A percentile compares a stretch with the other conserved stretches of the same genome.
Conservation (phyloP, 768 basidiomycete species). For the Kwoniella europaea region DNA sequence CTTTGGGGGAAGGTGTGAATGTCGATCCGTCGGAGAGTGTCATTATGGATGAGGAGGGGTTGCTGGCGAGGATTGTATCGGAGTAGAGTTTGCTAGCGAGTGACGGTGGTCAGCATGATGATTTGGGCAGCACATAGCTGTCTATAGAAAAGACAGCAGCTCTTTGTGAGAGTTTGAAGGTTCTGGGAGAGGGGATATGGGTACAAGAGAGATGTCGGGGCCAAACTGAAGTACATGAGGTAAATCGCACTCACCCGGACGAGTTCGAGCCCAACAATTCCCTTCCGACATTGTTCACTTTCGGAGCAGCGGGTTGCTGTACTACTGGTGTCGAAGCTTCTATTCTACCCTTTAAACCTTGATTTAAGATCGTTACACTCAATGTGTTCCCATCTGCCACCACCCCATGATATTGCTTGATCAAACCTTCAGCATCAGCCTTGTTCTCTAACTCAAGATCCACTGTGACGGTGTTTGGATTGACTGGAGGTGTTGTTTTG, state of each 20-base stretch:
- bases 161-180: not conserved
- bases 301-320: not conserved
- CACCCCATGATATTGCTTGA: constrained; percentile 76
- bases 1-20: not conserved
- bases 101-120: no score
- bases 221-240: not conserved
- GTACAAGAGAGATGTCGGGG: not conserved
- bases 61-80: constrained; percentile 66
- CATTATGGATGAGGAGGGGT: constrained; percentile 40
- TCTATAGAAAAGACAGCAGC: no score
- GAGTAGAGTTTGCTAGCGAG: constrained; percentile 78
- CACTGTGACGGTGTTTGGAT: constrained; percentile 62
- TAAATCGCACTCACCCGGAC: constrained; percentile 26
- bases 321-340: not conserved
- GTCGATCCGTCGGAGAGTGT: constrained; percentile 35
- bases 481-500: constrained; percentile 59
- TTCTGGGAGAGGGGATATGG: not conserved
- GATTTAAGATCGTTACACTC: constrained; percentile 66
- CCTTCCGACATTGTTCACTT: constrained; percentile 13
- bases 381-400: constrained; percentile 80
- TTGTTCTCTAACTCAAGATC: constrained; percentile 74
- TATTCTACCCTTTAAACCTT: constrained; percentile 32
- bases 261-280: constrained; percentile 20
- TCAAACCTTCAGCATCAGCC: constrained; percentile 68
- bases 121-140: no score